Base-by-base conservation (phyloP, 371 early-diverging fungal species). In the Mortierella sp. region DNA sequence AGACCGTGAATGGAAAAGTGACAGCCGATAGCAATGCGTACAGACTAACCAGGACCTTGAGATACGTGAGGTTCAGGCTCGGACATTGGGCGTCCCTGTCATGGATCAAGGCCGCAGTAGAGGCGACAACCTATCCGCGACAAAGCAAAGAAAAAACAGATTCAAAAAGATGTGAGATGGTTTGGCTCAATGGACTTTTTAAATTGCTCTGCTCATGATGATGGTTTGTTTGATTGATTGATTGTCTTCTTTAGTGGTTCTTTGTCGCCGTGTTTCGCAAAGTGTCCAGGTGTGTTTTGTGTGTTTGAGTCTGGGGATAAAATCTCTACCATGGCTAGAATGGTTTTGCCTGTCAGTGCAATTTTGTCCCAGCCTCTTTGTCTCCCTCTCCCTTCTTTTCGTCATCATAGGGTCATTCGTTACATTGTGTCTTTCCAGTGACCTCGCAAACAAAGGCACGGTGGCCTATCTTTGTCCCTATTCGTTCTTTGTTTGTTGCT, bases 21-120 rank as follows among this genome's bases (percentile, higher is more conserved):
- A 86, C 65, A 54, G 73, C 57, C 0, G 80, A 19, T 0, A 75
- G 80, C 19, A 78, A 5, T 14, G 78, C 80, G 44, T 78, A 82
- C 4, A 86, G 80, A 28, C 80, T 75, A 14, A 86, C 16, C 55
- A 86, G 48, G 13, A 80, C 72, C 24, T 82, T 80, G 48, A 86
- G 80, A 34, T 68, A 75, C 1, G 68, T 68, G 68, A 68, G 68
- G 68, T 42, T 68, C 24, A 3, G 38, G 24, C 68, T 68, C 21
- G 26, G 2, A 28, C 82, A 86, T 0, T n/a, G 26, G 2, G 75
- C 73, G 10, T 82, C 48, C 31, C 55, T 80, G 57, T 82, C 82
- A 34, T 82, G 0, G 74, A 80, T 72, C 65, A 86, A 65, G 14
- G 80, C 80, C 5, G 57, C 55, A 0, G 78, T 74, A 44, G 87